Evolutionary conservation across 2,329 filamentous ascomycete species (phyloP).

Genomic region (Truncatella angustata): DNA sequence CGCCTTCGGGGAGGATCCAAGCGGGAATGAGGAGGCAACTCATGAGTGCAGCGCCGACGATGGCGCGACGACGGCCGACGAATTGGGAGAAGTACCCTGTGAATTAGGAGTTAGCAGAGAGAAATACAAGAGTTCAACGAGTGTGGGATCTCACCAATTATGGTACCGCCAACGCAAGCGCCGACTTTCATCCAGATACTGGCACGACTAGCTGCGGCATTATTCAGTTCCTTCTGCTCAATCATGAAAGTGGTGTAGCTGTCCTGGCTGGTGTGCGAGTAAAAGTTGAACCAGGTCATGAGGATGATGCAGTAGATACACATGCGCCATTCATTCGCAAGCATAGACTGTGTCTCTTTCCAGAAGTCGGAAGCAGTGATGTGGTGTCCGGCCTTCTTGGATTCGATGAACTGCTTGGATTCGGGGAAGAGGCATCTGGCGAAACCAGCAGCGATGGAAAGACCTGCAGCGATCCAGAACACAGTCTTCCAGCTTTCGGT

Average conservation of each 20-base stretch:
- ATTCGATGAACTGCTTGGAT: constrained; percentile 71
- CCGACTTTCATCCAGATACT: constrained; percentile 81
- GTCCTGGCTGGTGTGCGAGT: constrained; percentile 78
- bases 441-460: constrained; percentile 68
- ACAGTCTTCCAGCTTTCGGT: constrained; percentile 70
- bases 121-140: too few species aligned
- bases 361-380: constrained; percentile 57
- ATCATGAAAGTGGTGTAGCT: constrained; percentile 81
- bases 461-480: constrained; percentile 69
- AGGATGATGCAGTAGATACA: constrained; percentile 74
- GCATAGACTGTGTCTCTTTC: constrained; percentile 66
- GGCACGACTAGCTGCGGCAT: constrained; percentile 64
- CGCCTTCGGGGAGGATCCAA: constrained; percentile 65
- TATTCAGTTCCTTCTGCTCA: constrained; percentile 66
- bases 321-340: constrained; percentile 71
- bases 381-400: constrained; percentile 58
- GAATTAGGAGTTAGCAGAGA: background rate
- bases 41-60: constrained; percentile 59
- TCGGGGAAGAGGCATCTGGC: constrained; percentile 70
- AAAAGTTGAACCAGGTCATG: constrained; percentile 76
- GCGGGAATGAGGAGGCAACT: constrained; percentile 65
- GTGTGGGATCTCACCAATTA: constrained; percentile 44
- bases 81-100: constrained; percentile 69
- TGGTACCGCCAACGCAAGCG: constrained; percentile 70
- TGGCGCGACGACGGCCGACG: constrained; percentile 68